A percentile compares a stretch with the other conserved stretches of the same genome.
Conservation (phyloP, 73 alveolate genomes). For the Paramecium caudatum region DNA sequence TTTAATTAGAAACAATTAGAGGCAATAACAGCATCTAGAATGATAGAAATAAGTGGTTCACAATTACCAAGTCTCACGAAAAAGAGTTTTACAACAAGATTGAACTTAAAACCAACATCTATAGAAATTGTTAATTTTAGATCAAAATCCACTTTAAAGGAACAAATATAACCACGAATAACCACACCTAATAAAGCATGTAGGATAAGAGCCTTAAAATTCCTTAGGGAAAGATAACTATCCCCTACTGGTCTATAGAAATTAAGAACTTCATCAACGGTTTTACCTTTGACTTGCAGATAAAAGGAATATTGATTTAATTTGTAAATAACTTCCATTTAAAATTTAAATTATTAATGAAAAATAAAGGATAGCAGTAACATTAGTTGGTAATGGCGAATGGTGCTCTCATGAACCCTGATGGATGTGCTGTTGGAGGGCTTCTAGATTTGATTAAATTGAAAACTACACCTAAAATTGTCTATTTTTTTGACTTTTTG, state of each 20-base stretch:
- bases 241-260: neutral
- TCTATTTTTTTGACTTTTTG: constrained; percentile 40
- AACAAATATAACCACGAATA: neutral
- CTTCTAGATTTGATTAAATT: constrained; percentile 33
- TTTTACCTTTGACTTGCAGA: neutral
- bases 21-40: no score
- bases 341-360: constrained; percentile 14
- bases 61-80: no score
- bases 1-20: no score
- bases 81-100: no score
- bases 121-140: neutral
- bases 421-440: neutral
- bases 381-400: constrained; percentile 27
- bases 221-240: neutral
- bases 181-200: constrained; percentile 14
- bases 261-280: neutral
- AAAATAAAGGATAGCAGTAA: constrained; percentile 16
- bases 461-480: constrained; percentile 43
- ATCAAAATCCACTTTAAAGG: neutral
- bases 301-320: neutral
- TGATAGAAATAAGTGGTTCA: no score
- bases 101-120: neutral
- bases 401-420: constrained; percentile 47
- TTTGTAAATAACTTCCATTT: constrained; percentile 28
- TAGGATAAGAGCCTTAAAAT: constrained; percentile 35